These are phyloP conservation scores for Aurifilum marmelostoma DNA, from an alignment of 2,329 filamentous ascomycete species.

Conservation along the genomic window DNA sequence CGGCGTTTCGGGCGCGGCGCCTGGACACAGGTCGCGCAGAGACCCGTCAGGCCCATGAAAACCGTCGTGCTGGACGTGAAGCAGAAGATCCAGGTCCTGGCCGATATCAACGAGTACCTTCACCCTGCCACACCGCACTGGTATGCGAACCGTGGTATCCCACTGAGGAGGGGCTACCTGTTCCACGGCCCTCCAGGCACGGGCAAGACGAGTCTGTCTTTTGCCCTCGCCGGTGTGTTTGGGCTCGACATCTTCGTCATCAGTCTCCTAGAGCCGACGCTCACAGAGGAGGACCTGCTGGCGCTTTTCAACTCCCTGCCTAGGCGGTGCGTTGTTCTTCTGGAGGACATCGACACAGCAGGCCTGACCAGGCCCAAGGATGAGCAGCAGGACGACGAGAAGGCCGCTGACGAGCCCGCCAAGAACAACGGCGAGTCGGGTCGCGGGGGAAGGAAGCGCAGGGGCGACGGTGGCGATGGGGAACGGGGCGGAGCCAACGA, in stretches of 20 bases:
- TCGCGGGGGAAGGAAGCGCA: slow-evolving; percentile 23
- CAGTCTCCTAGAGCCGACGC: slow-evolving; percentile 58
- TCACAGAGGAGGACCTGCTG: slow-evolving; percentile 65
- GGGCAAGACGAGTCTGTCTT: slow-evolving; percentile 71
- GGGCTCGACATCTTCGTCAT: slow-evolving; percentile 69
- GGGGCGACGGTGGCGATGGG: slow-evolving; percentile 15
- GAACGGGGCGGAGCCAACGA: slow-evolving; percentile 33
- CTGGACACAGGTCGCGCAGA: slow-evolving; percentile 61
- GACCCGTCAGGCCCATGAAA: slow-evolving; percentile 71
- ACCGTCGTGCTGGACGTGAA: slow-evolving; percentile 73
- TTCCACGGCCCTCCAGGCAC: slow-evolving; percentile 77
- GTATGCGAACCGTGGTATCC: slow-evolving; percentile 77
- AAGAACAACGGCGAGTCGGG: slow-evolving; percentile 25
- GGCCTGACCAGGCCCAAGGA: slow-evolving; percentile 54
- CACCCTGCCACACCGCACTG: slow-evolving; percentile 70
- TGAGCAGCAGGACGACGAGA: slow-evolving; percentile 30
- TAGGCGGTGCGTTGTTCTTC: slow-evolving; percentile 64
- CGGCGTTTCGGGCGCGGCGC: slow-evolving; percentile 49
- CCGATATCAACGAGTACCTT: slow-evolving; percentile 78
- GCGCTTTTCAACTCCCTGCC: slow-evolving; percentile 64
- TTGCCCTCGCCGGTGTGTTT: slow-evolving; percentile 68
- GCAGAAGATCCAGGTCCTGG: slow-evolving; percentile 68
- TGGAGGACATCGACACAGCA: slow-evolving; percentile 72
- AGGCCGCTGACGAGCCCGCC: slow-evolving; percentile 28
- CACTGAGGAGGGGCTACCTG: slow-evolving; percentile 75